phyloP scores from a whole-genome alignment of 106 monocot species.

The Narthecium ossifragum region DNA sequence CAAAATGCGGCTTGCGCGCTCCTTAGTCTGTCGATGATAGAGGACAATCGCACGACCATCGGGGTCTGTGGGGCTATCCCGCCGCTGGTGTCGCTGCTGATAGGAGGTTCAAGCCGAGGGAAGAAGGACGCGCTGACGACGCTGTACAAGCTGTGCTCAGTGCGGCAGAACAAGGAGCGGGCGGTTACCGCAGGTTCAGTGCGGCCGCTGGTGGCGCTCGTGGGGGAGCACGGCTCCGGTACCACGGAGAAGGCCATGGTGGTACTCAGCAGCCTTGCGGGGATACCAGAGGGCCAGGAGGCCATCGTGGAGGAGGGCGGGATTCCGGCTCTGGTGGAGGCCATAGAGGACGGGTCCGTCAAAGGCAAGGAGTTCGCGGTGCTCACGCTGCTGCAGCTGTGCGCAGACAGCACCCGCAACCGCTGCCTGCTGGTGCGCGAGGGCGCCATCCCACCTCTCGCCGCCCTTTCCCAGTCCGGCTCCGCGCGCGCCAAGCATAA shows the following conservation, averaged over 20 bases:
- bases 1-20: constrained; percentile 75
- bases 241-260: constrained; percentile 60
- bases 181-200: constrained; percentile 56
- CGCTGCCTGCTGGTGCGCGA: constrained; percentile 65
- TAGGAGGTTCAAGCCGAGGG: constrained; percentile 37
- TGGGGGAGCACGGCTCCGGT: constrained; percentile 33
- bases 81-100: constrained; percentile 45
- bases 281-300: constrained; percentile 31
- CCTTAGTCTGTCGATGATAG: constrained; percentile 55
- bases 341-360: constrained; percentile 61
- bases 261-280: constrained; percentile 47
- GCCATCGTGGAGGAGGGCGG: constrained; percentile 51
- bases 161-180: constrained; percentile 53
- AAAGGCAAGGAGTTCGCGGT: constrained; percentile 83
- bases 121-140: constrained; percentile 79
- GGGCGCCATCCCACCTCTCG: constrained; percentile 88
- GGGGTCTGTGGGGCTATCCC: constrained; percentile 72
- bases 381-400: constrained; percentile 68
- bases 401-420: constrained; percentile 43
- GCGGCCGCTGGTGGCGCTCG: constrained; percentile 35
- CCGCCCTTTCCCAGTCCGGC: constrained; percentile 69
- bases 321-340: constrained; percentile 69
- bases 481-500: constrained; percentile 72
- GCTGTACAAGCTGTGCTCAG: constrained; percentile 47
- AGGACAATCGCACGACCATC: constrained; percentile 45